Evolutionary conservation across 1,139 yeast genomes (phyloP).

Genomic region (Arxiozyma heterogenica): DNA sequence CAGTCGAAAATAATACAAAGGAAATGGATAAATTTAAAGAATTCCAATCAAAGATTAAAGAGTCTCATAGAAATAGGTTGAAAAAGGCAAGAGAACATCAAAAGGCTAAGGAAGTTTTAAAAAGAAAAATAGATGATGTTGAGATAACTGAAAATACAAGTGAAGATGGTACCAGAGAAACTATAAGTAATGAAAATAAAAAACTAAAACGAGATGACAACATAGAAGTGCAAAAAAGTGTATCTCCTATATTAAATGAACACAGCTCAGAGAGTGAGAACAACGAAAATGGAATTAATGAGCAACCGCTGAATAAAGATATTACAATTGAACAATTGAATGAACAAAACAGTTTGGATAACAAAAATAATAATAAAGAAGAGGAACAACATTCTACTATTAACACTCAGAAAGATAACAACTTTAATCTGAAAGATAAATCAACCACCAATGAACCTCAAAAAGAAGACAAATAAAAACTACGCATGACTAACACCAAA

Average conservation of each 20-base stretch:
- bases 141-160: background rate
- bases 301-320: constrained; percentile 9
- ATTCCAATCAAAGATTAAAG: constrained; percentile 6
- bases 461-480: background rate
- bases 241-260: background rate
- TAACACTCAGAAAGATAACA: background rate
- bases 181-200: background rate
- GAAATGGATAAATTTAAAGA: constrained; percentile 4
- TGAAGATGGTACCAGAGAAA: background rate
- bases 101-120: constrained; percentile 10
- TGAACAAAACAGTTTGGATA: background rate
- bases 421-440: no score
- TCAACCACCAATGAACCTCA: no score
- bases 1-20: constrained; percentile 5
- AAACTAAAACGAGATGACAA: background rate
- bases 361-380: no score
- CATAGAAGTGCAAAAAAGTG: background rate
- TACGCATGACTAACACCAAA: no score
- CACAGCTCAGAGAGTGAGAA: constrained; percentile 4
- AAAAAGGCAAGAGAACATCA: constrained; percentile 18
- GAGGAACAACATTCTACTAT: no score
- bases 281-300: constrained; percentile 4
- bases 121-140: constrained; percentile 13
- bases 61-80: constrained; percentile 14
- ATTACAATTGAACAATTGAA: background rate